Evolutionary conservation across 371 early-diverging fungal genomes (phyloP).

Genomic region (Apophysomyces variabilis): DNA sequence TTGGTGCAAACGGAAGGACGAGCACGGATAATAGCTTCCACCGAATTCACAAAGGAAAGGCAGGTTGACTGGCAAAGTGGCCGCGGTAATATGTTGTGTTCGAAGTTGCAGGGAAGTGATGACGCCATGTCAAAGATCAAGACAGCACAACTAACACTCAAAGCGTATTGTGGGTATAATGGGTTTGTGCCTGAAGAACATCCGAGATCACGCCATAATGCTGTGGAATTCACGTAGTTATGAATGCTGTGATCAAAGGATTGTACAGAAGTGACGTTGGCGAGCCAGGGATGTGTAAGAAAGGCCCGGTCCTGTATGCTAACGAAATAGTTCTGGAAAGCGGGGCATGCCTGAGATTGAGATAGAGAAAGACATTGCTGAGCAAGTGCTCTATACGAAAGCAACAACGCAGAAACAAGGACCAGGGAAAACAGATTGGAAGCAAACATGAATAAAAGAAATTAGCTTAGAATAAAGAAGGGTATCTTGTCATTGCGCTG

Average conservation of each 20-base stretch:
- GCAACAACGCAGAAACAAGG: background rate
- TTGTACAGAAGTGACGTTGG: conserved; percentile 36
- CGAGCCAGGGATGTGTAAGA: conserved; percentile 31
- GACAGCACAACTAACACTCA: conserved; percentile 1
- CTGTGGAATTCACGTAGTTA: conserved; percentile 31
- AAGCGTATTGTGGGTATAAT: background rate
- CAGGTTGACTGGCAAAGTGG: conserved; percentile 24
- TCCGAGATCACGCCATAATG: conserved; percentile 34
- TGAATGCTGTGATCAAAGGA: conserved; percentile 44
- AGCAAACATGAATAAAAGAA: background rate
- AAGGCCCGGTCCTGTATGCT: conserved; percentile 26
- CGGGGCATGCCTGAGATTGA: conserved; percentile 45
- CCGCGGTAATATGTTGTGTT: conserved; percentile 21
- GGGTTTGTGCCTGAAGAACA: conserved; percentile 19
- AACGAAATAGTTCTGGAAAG: conserved; percentile 45
- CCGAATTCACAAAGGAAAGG: conserved; percentile 13
- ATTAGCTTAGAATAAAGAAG: conserved; percentile 1
- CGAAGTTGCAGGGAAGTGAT: conserved; percentile 24
- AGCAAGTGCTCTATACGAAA: conserved; percentile 3
- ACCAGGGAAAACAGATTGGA: conserved; percentile 3
- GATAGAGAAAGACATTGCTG: conserved; percentile 37
- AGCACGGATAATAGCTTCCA: conserved; percentile 17
- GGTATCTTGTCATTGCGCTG: conserved; percentile 6
- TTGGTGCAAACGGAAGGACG: conserved; percentile 16
- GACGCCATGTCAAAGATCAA: background rate